A percentile compares a stretch with the other conserved stretches of the same genome.
Conservation (phyloP, 2,329 filamentous ascomycete genomes). For the Cercospora zeae-maydis region DNA sequence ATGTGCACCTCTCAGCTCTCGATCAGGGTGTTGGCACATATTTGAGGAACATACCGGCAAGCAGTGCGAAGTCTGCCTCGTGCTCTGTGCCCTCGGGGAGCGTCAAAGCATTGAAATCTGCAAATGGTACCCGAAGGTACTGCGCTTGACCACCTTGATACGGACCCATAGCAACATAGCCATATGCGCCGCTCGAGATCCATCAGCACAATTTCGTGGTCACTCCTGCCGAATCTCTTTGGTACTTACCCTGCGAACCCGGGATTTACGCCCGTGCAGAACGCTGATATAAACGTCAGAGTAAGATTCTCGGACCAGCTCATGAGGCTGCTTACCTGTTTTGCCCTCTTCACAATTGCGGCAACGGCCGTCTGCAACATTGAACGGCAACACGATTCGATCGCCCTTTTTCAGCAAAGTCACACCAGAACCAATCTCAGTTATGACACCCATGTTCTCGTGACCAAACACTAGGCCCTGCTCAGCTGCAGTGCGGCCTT, state of each 20-base stretch:
- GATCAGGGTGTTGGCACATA: too few species aligned
- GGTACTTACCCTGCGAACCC: constrained; percentile 51
- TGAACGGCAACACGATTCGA: constrained; percentile 63
- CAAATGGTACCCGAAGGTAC: constrained; percentile 62
- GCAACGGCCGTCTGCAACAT: constrained; percentile 61
- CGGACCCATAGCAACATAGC: constrained; percentile 39
- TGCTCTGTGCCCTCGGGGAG: constrained; percentile 59
- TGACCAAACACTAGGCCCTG: constrained; percentile 51
- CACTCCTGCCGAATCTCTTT: constrained; percentile 31
- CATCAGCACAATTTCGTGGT: neutral
- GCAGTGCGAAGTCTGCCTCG: constrained; percentile 57
- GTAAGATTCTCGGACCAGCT: neutral
- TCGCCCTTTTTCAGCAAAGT: constrained; percentile 61
- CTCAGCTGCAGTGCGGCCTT: constrained; percentile 61
- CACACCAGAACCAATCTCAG: constrained; percentile 57
- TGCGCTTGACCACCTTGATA: constrained; percentile 59
- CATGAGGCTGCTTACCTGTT: constrained; percentile 37
- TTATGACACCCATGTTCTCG: constrained; percentile 37
- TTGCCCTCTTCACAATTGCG: constrained; percentile 62
- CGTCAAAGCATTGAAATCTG: constrained; percentile 61
- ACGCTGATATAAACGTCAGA: constrained; percentile 43
- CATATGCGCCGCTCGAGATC: constrained; percentile 1
- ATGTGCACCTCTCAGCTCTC: neutral
- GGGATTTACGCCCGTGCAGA: constrained; percentile 61
- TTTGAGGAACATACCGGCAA: constrained; percentile 45